These are phyloP conservation scores for Penicillium sp. DNA, from an alignment of 2,329 filamentous ascomycete species.

Conservation along the genomic window DNA sequence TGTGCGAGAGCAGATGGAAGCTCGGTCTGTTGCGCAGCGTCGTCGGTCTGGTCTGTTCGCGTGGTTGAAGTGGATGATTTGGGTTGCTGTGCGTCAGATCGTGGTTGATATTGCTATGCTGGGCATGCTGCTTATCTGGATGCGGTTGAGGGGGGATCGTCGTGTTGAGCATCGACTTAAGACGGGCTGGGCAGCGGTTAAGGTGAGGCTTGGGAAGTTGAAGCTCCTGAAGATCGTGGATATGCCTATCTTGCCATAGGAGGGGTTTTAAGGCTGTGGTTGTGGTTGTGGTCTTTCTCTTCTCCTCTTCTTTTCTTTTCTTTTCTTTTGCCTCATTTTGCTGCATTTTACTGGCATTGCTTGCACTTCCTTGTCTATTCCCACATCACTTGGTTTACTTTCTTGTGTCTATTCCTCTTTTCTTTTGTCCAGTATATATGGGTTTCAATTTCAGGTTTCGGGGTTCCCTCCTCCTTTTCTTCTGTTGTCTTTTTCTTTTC, in stretches of 20 bases:
- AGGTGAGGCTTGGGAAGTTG: constrained; percentile 24
- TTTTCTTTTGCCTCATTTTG: neutral
- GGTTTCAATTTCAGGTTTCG: constrained; percentile 16
- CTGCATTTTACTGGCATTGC: neutral
- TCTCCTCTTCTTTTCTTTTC: neutral
- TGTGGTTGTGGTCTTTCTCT: neutral
- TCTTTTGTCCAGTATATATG: constrained; percentile 23
- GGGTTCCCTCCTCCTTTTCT: constrained; percentile 9
- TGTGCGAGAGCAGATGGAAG: constrained; percentile 78
- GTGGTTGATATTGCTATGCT: constrained; percentile 58
- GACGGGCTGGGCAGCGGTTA: constrained; percentile 29
- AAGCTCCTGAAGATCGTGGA: constrained; percentile 21
- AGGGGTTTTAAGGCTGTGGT: neutral
- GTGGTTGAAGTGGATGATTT: constrained; percentile 64
- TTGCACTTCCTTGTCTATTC: neutral
- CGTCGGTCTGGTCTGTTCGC: constrained; percentile 56
- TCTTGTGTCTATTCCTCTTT: constrained; percentile 9
- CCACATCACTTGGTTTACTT: constrained; percentile 1
- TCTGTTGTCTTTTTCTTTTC: constrained; percentile 3
- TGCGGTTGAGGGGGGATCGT: constrained; percentile 36
- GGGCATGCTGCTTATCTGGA: constrained; percentile 33
- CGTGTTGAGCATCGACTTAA: constrained; percentile 35
- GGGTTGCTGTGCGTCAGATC: constrained; percentile 63
- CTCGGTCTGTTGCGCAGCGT: constrained; percentile 61
- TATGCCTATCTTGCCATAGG: constrained; percentile 22